Conservation (phyloP, 345 rosid genomes). For the Gossypium longicalyx region DNA sequence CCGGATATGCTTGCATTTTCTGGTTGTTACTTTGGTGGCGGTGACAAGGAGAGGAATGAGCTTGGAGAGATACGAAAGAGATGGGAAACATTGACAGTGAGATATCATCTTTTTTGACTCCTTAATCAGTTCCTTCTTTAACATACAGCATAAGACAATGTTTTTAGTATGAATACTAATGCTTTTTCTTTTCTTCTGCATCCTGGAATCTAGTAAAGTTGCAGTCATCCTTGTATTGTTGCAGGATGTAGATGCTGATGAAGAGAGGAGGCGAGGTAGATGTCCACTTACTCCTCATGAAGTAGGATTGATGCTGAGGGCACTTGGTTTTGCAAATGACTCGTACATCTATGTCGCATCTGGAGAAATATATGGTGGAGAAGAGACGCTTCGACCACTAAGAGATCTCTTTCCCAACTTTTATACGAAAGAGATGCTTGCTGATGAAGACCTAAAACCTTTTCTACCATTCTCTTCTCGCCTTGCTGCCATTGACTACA, state of each 20-base stretch:
- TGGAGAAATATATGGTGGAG: constrained; percentile 98
- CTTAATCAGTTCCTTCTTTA: neutral
- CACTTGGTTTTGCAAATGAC: constrained; percentile 85
- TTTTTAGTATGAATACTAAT: neutral
- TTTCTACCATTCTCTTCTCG: constrained; percentile 81
- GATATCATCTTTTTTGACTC: constrained; percentile 23
- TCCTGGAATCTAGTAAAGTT: constrained; percentile 2
- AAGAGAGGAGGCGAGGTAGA: constrained; percentile 86
- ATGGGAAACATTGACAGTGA: constrained; percentile 96
- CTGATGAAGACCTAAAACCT: constrained; percentile 62
- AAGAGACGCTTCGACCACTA: constrained; percentile 73
- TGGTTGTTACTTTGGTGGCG: constrained; percentile 98
- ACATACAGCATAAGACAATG: neutral
- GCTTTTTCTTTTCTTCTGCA: neutral
- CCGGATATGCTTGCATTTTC: constrained; percentile 99
- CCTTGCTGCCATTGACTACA: constrained; percentile 90
- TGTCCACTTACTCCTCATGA: constrained; percentile 97
- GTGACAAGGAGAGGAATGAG: constrained; percentile 86
- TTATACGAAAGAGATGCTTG: constrained; percentile 93
- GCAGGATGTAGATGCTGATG: constrained; percentile 86
- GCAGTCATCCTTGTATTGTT: neutral
- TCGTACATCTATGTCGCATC: constrained; percentile 90
- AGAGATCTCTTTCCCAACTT: constrained; percentile 92
- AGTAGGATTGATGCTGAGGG: constrained; percentile 93
- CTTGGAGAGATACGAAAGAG: constrained; percentile 90